Base-by-base conservation (phyloP, 768 basidiomycete species). In the Russula foetens region DNA sequence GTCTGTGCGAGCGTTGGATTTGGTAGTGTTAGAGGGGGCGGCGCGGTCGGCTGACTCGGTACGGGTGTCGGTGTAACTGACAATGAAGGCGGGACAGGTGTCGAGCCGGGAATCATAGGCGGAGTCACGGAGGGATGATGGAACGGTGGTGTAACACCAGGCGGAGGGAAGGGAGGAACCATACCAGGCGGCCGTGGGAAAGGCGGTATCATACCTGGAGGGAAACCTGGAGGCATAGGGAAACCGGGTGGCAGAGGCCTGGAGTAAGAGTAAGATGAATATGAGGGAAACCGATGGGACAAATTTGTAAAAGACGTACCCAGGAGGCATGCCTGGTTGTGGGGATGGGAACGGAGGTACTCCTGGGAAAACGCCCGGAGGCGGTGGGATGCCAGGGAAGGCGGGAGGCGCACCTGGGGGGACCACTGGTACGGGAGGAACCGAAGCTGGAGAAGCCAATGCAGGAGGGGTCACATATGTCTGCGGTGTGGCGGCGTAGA, bases 401-500 rank as follows among this genome's bases (percentile, higher is more conserved):
- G 72, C 72, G 39, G 73, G 71, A 38, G 74, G 72, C 66, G 70
- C 74, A 69, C 79, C 77, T 63, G 78, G 75, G 64, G 75, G 76
- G 38, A 73, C 63, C 38, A 76, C 68, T 7, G 72, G 75, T 14
- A 78, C 70, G 0, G 78, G 74, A 29, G 59, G 58, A 38, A 24
- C 38, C 12, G 73, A 69, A 56, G 66, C 31, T 4, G 68, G 63
- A 35, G 71, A 66, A 7, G 69, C 65, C 6, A 75, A 69, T 35
- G 73, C 69, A 8, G 79, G 75, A 19, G 78, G 75, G 14, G 70
- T 70, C 19, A 77, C 75, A 66, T 92, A 92, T 1, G 88, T 76
- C 67, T 88, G 87, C 0, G 90, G 83, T 2, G 86, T 83, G 31
- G 86, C 88, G 23, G 83, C 83, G 67, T 86, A 91, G 0, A 92